Base-by-base conservation (phyloP, 306 rosid species). In the Glycyrrhiza uralensis region DNA sequence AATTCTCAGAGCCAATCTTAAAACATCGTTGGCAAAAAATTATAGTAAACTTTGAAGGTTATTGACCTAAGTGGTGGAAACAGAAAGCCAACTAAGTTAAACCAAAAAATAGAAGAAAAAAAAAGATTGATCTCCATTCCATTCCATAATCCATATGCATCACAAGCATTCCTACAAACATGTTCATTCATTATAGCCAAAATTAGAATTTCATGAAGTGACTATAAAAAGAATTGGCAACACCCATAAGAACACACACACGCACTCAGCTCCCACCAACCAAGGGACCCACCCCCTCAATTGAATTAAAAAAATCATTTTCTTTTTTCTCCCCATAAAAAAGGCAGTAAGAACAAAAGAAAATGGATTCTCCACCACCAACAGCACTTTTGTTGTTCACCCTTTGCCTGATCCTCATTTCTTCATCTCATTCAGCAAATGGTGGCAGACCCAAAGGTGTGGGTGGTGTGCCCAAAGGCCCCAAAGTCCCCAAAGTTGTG, bases 291-390 rank as follows among this genome's bases (percentile, higher is more conserved):
- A n/a, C n/a, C 6, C 39, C 41, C 12, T 5, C 0, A 1, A 3
- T n/a, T n/a, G n/a, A 9, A 11, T 0, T 4, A 23, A 7, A 1
- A 7, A n/a, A n/a, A n/a, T n/a, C n/a, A n/a, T n/a, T n/a, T n/a
- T n/a, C n/a, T n/a, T n/a, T n/a, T n/a, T n/a, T n/a, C n/a, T n/a
- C n/a, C n/a, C n/a, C n/a, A n/a, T n/a, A n/a, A n/a, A n/a, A n/a
- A n/a, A n/a, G n/a, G n/a, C n/a, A n/a, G n/a, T n/a, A n/a, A n/a
- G n/a, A 15, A 7, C 18, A 57, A 17, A 50, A 9, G 5, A 24
- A 32, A 11, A 81, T 71, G 76, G 35, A 63, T 2, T 60, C 68
- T 15, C 46, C n/a, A n/a, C n/a, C n/a, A n/a, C n/a, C n/a, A n/a
- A n/a, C 46, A 61, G 4, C 17, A 13, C 9, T 11, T 0, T 14